Base-by-base conservation (phyloP, 75 land plant genomes). In the Picea glauca region DNA sequence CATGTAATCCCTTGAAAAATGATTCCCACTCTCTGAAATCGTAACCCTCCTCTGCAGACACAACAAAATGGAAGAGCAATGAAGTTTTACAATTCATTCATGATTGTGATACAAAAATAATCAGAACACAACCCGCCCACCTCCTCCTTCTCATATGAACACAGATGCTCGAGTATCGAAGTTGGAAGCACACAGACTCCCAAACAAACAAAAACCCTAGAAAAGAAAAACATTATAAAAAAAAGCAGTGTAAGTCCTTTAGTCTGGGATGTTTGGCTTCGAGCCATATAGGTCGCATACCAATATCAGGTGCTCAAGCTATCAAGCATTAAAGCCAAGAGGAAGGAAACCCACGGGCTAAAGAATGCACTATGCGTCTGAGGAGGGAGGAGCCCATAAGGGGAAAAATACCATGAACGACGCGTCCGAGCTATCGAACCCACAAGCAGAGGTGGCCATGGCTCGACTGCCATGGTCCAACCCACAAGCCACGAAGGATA, bases 31-130 rank as follows among this genome's bases (percentile, higher is more conserved):
- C 7, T 66, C 70, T 13, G 73, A 35, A n/a, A 40, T 46, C 3
- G 54, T 54, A 40, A 35, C 50, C 73, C 73, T 70, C 17, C 73
- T 70, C 23, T 70, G 73, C 1, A 54, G 73, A 70, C 73, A 70
- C 26, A 43, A 26, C 13, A 21, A 26, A 58, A 58, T 0, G 11
- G 18, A 11, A 58, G 60, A 13, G 18, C 60, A 58, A 13, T 13
- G 60, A 7, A 0, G 40, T 66, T 15, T 38, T 66, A 15, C 4
- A 35, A 33, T 66, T 33, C 70, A 66, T 33, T 66, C 40, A 66
- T 43, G 15, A 20, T 5, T 14, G 35, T 20, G 18, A 32, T 6
- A 32, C 40, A 38, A 17, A 33, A 15, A 17, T 66, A 35, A 66
- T 31, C 33, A 66, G 15, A 38, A 31, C 38, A 26, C 67, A 66